Base-by-base conservation (phyloP, 2,329 filamentous ascomycete genomes). In the Xylaria multiplex region DNA sequence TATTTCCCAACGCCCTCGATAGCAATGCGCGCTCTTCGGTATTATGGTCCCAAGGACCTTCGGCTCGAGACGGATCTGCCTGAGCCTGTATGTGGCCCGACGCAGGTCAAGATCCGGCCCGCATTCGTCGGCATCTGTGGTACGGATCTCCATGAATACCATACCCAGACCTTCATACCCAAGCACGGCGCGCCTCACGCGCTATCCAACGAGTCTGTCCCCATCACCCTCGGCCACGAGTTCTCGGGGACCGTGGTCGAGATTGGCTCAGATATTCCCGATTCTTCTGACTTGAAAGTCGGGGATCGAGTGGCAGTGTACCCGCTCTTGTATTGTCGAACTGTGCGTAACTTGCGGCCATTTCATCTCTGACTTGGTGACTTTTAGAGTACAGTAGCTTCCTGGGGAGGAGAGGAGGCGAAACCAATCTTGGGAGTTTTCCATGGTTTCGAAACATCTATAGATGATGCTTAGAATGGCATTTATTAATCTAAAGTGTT, bases 161-260 rank as follows among this genome's bases (percentile, higher is more conserved):
- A 74, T 16, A 68, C 71, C 46, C 75, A 75, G n/a, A 72, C 73
- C 0, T 70, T 77, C 42, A 72, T 76, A 55, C 76, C 75, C 30
- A 64, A 65, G 19, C 55, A 57, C 13, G 70, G 69, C 30, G 68
- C 66, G 27, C 85, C 87, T 0, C 88, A 91, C 71, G 83, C 83
- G 1, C 76, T 90, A 24, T 90, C 88, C 0, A 79, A 82, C 37
- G 85, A 86, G 63, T 80, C 79, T 0, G 81, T 87, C 42, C 89
- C 88, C 3, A 81, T 90, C 9, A 88, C 83, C 0, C 79, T 91
- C 9, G 89, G 89, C 30, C 89, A 91, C 72, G 89, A 91, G 73
- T 88, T 91, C 75, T 85, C 83, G 3, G 89, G 88, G 11, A 82
- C 83, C 1, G 79, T 91, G 37, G 80, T 83, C 11, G 86, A 89